Evolutionary conservation across 2,329 filamentous ascomycete genomes (phyloP).

Genomic region (Pyrenophora tritici-repentis): DNA sequence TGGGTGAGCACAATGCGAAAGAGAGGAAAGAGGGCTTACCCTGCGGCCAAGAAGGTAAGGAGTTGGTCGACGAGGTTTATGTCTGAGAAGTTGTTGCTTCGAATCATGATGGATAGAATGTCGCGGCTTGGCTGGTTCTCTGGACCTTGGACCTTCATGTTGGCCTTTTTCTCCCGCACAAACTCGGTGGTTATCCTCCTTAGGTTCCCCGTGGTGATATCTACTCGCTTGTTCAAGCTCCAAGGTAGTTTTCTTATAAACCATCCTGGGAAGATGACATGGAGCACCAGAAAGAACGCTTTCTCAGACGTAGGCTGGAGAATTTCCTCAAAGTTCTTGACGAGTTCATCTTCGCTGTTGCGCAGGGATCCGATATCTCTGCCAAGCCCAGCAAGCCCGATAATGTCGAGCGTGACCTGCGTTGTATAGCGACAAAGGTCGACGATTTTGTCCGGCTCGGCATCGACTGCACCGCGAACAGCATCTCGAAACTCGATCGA

Average conservation of each 20-base stretch:
- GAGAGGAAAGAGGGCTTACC: conserved; percentile 43
- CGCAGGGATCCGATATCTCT: conserved; percentile 50
- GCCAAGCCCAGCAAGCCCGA: conserved; percentile 53
- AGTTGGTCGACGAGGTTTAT: conserved; percentile 60
- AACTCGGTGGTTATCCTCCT: conserved; percentile 53
- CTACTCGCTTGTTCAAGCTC: conserved; percentile 53
- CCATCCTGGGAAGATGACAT: conserved; percentile 45
- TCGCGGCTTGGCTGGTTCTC: conserved; percentile 45
- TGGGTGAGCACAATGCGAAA: neutral
- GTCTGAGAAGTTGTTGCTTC: conserved; percentile 59
- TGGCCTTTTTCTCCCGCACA: conserved; percentile 54
- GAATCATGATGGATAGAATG: conserved; percentile 57
- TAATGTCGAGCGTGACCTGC: conserved; percentile 54
- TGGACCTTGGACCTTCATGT: conserved; percentile 41
- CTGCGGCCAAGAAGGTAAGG: conserved; percentile 61
- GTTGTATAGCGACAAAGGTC: conserved; percentile 53
- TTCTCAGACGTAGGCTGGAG: conserved; percentile 56
- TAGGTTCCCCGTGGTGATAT: conserved; percentile 43
- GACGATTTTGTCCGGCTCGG: conserved; percentile 46
- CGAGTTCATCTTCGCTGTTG: conserved; percentile 50
- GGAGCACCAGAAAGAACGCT: conserved; percentile 50
- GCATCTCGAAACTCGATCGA: conserved; percentile 67
- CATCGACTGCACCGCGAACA: conserved; percentile 60
- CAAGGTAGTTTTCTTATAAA: conserved; percentile 53
- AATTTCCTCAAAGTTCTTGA: conserved; percentile 51